These are phyloP conservation scores for Ganoderma meredithae DNA, from an alignment of 1,284 basidiomycete genomes.

Conservation along the genomic window DNA sequence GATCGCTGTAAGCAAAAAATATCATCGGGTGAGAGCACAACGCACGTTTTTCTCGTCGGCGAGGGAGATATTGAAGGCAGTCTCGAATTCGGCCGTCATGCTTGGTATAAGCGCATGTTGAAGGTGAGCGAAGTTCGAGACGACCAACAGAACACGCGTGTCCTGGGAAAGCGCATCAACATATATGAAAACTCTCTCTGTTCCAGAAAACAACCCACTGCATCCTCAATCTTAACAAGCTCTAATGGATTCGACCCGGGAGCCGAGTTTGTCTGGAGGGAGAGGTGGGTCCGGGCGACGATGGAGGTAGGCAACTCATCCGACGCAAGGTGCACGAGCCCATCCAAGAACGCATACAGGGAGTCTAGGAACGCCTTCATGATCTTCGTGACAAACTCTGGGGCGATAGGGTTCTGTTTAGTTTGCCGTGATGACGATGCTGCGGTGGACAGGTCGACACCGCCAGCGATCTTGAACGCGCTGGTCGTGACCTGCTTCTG, in stretches of 20 bases:
- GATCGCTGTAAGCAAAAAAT: constrained; percentile 6
- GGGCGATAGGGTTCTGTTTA: constrained; percentile 66
- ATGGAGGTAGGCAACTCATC: constrained; percentile 64
- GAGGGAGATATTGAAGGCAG: constrained; percentile 78
- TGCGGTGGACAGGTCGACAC: constrained; percentile 65
- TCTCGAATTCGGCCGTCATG: constrained; percentile 85
- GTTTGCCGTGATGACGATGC: constrained; percentile 51
- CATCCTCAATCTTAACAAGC: constrained; percentile 65
- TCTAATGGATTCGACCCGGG: constrained; percentile 55
- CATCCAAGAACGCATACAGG: constrained; percentile 90
- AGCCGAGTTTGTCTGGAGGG: constrained; percentile 41
- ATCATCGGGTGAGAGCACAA: constrained; percentile 49
- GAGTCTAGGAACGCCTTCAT: constrained; percentile 90
- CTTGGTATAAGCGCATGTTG: constrained; percentile 75
- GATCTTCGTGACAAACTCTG: constrained; percentile 74
- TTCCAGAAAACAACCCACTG: constrained; percentile 51
- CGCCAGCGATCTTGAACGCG: constrained; percentile 87
- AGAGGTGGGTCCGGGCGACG: constrained; percentile 43
- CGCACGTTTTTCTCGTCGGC: constrained; percentile 65
- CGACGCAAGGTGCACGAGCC: constrained; percentile 85
- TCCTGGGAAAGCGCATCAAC: constrained; percentile 61
- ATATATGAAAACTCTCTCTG: neutral
- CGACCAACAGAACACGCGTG: constrained; percentile 85
- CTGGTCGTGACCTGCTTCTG: constrained; percentile 84
- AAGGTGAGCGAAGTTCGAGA: constrained; percentile 90